These are phyloP conservation scores for Thraustochytrium striatum DNA, from an alignment of 352 stramenopile genomes.

Conservation along the genomic window DNA sequence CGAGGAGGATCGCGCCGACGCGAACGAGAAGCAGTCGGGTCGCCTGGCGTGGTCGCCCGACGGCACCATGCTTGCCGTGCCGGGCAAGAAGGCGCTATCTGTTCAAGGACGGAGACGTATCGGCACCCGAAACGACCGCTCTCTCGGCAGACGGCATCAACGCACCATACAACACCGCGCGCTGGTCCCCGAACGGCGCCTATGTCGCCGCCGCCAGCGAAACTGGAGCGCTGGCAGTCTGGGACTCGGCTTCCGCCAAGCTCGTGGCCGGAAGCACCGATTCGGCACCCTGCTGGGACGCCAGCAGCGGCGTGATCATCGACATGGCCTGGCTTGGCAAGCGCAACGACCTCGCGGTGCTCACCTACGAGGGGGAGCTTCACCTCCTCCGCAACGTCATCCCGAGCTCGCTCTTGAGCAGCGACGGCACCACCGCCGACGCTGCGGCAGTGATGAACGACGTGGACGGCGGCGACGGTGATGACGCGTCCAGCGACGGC, in stretches of 20 bases:
- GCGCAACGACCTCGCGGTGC: neutral
- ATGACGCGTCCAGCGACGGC: neutral
- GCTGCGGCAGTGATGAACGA: neutral
- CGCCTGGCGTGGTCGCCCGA: neutral
- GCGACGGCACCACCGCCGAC: neutral
- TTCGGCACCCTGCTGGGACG: neutral
- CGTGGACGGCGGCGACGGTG: neutral
- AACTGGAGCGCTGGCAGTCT: neutral
- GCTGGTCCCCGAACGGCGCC: constrained; percentile 17
- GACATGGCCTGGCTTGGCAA: neutral
- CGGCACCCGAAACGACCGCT: neutral
- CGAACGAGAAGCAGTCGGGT: neutral
- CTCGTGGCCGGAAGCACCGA: neutral
- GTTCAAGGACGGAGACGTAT: neutral
- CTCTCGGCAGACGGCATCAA: neutral
- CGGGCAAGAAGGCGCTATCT: neutral
- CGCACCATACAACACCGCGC: neutral
- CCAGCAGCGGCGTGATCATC: neutral
- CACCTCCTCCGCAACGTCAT: neutral
- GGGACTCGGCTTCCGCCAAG: neutral
- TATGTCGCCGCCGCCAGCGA: neutral
- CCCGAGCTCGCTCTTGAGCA: constrained; percentile 2
- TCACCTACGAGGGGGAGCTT: neutral
- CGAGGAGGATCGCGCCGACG: neutral
- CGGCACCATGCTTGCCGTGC: neutral